Base-by-base conservation (phyloP, 305 asterid genomes). In the Fraxinus baroniana region DNA sequence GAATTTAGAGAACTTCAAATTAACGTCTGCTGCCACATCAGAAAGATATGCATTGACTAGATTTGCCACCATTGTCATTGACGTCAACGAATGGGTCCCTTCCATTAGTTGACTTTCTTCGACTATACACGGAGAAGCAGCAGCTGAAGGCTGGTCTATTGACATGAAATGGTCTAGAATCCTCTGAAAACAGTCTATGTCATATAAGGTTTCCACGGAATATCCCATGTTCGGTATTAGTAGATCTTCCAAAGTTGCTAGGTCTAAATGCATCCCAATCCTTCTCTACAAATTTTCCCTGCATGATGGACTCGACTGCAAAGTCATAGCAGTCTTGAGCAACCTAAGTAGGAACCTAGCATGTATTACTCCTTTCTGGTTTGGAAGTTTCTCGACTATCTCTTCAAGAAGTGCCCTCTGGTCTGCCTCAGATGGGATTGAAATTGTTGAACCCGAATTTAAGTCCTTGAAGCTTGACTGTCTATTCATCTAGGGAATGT, bases 111-210 rank as follows among this genome's bases (percentile, higher is more conserved):
- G 94, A 10, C 74, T 83, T 81, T 93, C 98, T 76, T 94, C 97
- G 26, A 88, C 87, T 4, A 92, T 90, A 82, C 90, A 86, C 0
- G 97, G 98, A 18, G 97, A 89, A 4, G 84, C 84, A 35, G 92
- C 94, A 3, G 85, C 82, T 0, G 95, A 89, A 24, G 90, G 90
- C 83, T 90, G 94, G 1, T 94, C 98, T 32, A 85, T 70, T 26
- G 93, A 80, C 86, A 94, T 77, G 81, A 95, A 95, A 87, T 94
- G 95, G 17, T 95, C 98, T 10, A 95, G 90, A 85, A 95, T 95
- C 89, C 98, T 91, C 85, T 95, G 98, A 46, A 94, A 93, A 70
- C 98, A 95, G 73, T 95, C 98, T 0, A 92, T 87, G 64, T 93
- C 99, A 44, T 94, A 95, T 26, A 92, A 64, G 0, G 98, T 92